Evolutionary conservation across 352 stramenopile species (phyloP), one percentile per base, ranked within the genome.

Genomic region (Globisporangium spinosum): DNA sequence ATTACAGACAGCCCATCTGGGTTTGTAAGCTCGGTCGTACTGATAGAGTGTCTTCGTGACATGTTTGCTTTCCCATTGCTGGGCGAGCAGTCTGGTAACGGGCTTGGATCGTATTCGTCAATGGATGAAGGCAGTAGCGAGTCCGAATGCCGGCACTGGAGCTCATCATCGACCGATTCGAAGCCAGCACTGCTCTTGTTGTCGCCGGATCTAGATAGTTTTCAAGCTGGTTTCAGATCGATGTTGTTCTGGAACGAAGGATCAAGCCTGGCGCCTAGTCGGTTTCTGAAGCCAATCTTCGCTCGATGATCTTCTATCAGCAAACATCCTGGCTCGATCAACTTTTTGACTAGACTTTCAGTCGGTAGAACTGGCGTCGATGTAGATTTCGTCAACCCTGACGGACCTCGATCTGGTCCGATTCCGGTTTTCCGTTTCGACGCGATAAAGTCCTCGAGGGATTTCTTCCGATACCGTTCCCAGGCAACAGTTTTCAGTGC

Each of bases 401-500:
- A 62, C 5, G 71, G 61, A 2, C 70, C 64, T 51, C 70, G 70
- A 3, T 63, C 62, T 3, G 53, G 60, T 22, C 71, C 64, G 40
- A 75, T 73, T 3, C 49, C 51, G 35, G 40, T 56, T 69, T 68
- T 65, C 13, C 49, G 63, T 56, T 72, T 76, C 22, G 73, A 63
- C 2, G 64, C 55, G 55, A 87, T 65, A 27, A 91, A 63, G 25
- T 85, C 74, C 13, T 64, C 69, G 27, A 91, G 75, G 60, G 88
- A 91, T 9, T 72, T 62, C 63, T 87, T 83, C 22, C 88, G 87
- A 64, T 94, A 94, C 61, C 79, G 78, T 29, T 94, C 86, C 86
- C 86, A 94, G 2, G 78, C 82, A 15, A 91, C 77, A 12, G 79
- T 93, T 65, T 94, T 94, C 1, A 94, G 65, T 2, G 85, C 83